These are phyloP conservation scores for Aspergillus baeticus DNA, from an alignment of 495 filamentous ascomycete species.

Conservation along the genomic window DNA sequence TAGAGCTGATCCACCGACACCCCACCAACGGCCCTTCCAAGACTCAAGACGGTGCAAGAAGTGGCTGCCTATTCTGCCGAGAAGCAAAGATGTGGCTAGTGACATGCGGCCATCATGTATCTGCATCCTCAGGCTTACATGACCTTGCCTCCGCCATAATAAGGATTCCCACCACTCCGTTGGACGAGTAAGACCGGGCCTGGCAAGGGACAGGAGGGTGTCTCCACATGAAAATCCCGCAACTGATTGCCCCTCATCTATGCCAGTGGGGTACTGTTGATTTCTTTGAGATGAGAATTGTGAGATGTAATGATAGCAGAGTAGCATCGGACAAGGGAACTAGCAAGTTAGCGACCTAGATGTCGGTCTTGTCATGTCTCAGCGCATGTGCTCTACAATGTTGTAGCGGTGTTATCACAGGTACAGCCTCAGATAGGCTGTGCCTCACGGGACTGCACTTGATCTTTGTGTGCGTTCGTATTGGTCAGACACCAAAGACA, in stretches of 20 bases:
- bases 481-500: too few relatives aligned
- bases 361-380: not conserved
- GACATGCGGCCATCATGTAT: not conserved
- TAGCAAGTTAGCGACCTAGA: not conserved
- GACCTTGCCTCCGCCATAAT: not conserved
- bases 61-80: conserved; percentile 6
- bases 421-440: too few relatives aligned
- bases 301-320: too few relatives aligned
- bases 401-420: too few relatives aligned
- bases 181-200: not conserved
- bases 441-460: too few relatives aligned
- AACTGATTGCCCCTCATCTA: not conserved
- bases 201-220: not conserved
- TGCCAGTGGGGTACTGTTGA: not conserved
- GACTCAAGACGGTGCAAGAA: not conserved
- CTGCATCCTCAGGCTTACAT: not conserved
- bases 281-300: not conserved
- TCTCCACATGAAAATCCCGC: not conserved
- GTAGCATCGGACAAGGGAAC: too few relatives aligned
- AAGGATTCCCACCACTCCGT: not conserved
- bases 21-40: not conserved
- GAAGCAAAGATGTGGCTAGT: conserved; percentile 2
- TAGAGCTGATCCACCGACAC: not conserved
- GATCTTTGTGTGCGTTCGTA: too few relatives aligned
- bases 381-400: not conserved